Evolutionary conservation across 441 rosid species (phyloP).

Genomic region (Biscutella laevigata): DNA sequence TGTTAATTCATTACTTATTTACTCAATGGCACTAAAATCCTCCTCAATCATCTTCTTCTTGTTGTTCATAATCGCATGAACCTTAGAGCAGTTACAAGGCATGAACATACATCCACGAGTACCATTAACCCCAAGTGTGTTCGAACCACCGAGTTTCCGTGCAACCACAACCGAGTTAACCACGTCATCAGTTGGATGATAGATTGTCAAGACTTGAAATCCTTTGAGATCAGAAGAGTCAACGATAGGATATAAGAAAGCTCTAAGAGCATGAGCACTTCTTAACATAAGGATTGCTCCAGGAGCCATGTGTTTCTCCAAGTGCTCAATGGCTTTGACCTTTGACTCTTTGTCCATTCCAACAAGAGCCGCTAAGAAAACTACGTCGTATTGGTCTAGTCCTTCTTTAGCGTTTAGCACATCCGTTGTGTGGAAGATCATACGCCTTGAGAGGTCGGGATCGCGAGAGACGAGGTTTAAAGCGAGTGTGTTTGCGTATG

Average conservation of each 20-base stretch:
- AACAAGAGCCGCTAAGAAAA: constrained; percentile 77
- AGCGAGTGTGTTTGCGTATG: constrained; percentile 58
- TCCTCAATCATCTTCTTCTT: constrained; percentile 25
- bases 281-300: constrained; percentile 62
- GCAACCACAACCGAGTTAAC: constrained; percentile 74
- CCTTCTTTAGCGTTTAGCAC: constrained; percentile 39
- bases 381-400: constrained; percentile 56
- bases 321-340: constrained; percentile 46
- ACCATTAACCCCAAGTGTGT: background rate
- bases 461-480: constrained; percentile 38
- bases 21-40: constrained; percentile 29
- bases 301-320: constrained; percentile 68
- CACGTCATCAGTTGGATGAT: constrained; percentile 79
- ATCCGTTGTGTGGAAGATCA: constrained; percentile 60
- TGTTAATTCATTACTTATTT: constrained; percentile 4
- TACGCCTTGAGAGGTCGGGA: constrained; percentile 51
- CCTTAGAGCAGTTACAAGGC: constrained; percentile 29
- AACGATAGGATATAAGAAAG: constrained; percentile 70
- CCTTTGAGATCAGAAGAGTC: constrained; percentile 59
- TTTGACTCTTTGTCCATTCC: constrained; percentile 76
- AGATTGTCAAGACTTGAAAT: constrained; percentile 57
- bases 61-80: constrained; percentile 27
- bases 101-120: constrained; percentile 24
- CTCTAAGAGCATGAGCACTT: constrained; percentile 88
- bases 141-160: constrained; percentile 34